Conservation (phyloP, 1,284 basidiomycete genomes). For the Trametes versicolor region DNA sequence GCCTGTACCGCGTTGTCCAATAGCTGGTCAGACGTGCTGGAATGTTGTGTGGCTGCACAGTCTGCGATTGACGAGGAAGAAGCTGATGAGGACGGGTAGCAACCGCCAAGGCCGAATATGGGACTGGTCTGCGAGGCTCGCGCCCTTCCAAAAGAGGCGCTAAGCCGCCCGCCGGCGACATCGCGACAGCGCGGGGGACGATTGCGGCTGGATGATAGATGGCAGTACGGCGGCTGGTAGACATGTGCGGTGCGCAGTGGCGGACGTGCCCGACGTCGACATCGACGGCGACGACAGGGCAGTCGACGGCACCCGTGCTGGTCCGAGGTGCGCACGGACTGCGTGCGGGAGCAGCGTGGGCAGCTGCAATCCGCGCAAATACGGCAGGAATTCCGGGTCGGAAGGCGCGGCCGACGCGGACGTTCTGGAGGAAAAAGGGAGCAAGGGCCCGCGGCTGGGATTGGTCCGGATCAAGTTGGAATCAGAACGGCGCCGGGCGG, state of each 20-base stretch:
- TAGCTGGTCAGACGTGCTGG: constrained; percentile 11
- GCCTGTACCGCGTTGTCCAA: constrained; percentile 22
- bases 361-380: constrained; percentile 18
- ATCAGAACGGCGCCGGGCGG: constrained; percentile 24
- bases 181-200: constrained; percentile 15
- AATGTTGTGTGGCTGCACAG: constrained; percentile 19
- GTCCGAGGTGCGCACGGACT: constrained; percentile 19
- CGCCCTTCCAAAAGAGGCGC: constrained; percentile 14
- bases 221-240: constrained; percentile 27
- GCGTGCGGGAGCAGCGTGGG: constrained; percentile 3
- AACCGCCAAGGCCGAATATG: constrained; percentile 32
- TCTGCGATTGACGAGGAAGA: constrained; percentile 33
- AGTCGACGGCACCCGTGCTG: constrained; percentile 22
- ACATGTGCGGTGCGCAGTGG: constrained; percentile 22
- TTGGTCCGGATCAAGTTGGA: constrained; percentile 31
- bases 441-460: constrained; percentile 1
- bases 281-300: constrained; percentile 5
- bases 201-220: constrained; percentile 20
- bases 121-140: constrained; percentile 18
- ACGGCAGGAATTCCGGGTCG: constrained; percentile 23
- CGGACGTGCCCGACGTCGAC: constrained; percentile 18
- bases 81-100: constrained; percentile 34
- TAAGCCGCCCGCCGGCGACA: constrained; percentile 12
- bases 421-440: constrained; percentile 17
- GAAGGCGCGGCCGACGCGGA: constrained; percentile 30